phyloP scores from a whole-genome alignment of 1,284 basidiomycete species.

The Malassezia pachydermatis region DNA sequence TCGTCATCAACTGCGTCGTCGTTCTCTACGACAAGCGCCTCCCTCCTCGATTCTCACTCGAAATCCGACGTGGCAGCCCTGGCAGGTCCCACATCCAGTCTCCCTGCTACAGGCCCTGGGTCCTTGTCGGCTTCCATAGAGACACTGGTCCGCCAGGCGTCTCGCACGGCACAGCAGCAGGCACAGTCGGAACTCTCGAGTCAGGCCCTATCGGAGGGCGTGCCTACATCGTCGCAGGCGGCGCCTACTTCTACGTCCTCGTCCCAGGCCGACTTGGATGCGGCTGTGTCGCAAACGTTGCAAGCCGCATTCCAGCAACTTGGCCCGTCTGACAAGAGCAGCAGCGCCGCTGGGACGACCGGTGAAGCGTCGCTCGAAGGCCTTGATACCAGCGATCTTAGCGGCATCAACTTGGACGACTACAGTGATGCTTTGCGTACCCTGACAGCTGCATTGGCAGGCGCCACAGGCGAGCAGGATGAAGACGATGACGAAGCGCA shows the following conservation, averaged over 20 bases:
- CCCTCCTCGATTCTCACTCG: background rate
- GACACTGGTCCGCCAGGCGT: constrained; percentile 15
- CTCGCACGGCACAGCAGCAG: constrained; percentile 3
- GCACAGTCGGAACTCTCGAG: background rate
- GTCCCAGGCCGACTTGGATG: constrained; percentile 29
- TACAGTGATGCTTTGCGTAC: constrained; percentile 36
- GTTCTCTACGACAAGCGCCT: background rate
- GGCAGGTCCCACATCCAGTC: background rate
- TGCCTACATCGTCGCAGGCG: background rate
- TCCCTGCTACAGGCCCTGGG: constrained; percentile 8
- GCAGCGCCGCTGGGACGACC: constrained; percentile 6
- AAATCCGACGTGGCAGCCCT: background rate
- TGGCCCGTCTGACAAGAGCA: constrained; percentile 9
- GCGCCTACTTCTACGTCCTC: background rate
- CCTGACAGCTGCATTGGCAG: constrained; percentile 28
- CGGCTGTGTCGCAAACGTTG: constrained; percentile 33
- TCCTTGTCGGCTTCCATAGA: constrained; percentile 16
- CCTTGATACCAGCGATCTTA: constrained; percentile 13
- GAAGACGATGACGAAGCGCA: constrained; percentile 21
- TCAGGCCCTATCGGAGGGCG: background rate
- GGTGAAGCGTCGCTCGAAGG: constrained; percentile 1
- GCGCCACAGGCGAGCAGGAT: constrained; percentile 17
- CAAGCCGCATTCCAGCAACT: constrained; percentile 35
- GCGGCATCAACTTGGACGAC: constrained; percentile 33
- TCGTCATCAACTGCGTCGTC: background rate